Conservation (phyloP, 768 basidiomycete species). For the Auriscalpium vulgare region DNA sequence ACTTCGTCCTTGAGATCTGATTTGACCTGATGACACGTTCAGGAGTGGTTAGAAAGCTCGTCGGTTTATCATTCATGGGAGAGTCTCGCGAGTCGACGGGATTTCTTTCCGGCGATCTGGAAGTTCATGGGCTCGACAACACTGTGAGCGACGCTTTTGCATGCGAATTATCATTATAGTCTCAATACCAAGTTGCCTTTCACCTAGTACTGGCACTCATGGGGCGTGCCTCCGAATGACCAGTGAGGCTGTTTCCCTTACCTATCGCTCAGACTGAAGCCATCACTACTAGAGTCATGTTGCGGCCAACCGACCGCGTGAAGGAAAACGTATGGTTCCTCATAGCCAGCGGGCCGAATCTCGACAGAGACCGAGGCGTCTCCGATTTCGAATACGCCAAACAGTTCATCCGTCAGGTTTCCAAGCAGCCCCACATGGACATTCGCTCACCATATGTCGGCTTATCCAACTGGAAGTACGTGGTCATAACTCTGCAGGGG, state of each 20-base stretch:
- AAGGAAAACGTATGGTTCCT: neutral
- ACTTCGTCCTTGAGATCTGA: no score
- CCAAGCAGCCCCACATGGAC: neutral
- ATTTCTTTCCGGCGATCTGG: neutral
- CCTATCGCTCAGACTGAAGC: neutral
- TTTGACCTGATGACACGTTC: no score
- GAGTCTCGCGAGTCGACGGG: neutral
- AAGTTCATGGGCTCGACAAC: neutral
- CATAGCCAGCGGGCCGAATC: neutral
- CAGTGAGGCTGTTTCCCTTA: neutral
- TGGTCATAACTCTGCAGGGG: neutral
- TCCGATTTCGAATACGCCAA: neutral
- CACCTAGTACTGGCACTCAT: conserved; percentile 1
- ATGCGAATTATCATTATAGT: neutral
- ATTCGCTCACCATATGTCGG: neutral
- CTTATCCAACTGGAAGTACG: conserved; percentile 1
- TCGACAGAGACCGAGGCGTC: neutral
- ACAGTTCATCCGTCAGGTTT: neutral
- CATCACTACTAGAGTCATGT: neutral
- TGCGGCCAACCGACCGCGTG: neutral
- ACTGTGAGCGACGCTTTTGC: neutral
- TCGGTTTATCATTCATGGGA: neutral
- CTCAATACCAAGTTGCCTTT: neutral
- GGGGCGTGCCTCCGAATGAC: neutral
- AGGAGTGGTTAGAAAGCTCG: conserved; percentile 1